These are phyloP conservation scores for Puya raimondii DNA, from an alignment of 176 grass and related monocot species.

Conservation along the genomic window DNA sequence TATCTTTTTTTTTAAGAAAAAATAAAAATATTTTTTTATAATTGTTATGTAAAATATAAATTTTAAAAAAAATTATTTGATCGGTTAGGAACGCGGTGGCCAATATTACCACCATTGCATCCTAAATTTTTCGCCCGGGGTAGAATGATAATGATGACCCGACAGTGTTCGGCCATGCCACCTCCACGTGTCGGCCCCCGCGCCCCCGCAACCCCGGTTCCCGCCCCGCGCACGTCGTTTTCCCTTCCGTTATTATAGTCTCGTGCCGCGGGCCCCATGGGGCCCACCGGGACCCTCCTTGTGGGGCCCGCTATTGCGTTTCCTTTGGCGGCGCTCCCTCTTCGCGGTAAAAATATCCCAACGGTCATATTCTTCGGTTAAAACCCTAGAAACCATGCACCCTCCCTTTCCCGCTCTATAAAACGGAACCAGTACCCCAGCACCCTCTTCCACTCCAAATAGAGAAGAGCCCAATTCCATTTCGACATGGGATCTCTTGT, in stretches of 20 bases:
- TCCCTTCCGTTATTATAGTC: too few relatives aligned
- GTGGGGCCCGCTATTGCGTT: neutral
- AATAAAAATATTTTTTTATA: too few relatives aligned
- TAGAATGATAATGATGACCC: too few relatives aligned
- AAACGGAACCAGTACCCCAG: neutral
- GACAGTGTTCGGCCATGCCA: neutral
- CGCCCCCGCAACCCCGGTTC: neutral
- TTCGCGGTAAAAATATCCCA: neutral
- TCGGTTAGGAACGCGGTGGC: too few relatives aligned
- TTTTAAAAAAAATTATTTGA: too few relatives aligned
- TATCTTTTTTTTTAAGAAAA: too few relatives aligned
- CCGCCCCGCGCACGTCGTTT: neutral
- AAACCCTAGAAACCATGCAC: neutral
- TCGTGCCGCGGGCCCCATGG: too few relatives aligned
- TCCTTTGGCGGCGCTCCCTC: neutral
- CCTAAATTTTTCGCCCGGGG: too few relatives aligned
- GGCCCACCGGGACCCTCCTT: too few relatives aligned
- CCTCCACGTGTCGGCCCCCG: neutral
- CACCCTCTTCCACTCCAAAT: neutral
- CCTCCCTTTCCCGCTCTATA: neutral
- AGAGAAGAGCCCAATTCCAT: neutral
- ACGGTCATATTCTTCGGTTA: neutral
- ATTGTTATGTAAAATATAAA: too few relatives aligned
- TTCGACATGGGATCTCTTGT: constrained; percentile 34
- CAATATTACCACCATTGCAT: too few relatives aligned